Percentiles rank a stretch among this genome's conserved stretches.
Evolutionary conservation across 176 grass and related monocot species (phyloP).

Genomic region (Hyparrhenia diplandra): DNA sequence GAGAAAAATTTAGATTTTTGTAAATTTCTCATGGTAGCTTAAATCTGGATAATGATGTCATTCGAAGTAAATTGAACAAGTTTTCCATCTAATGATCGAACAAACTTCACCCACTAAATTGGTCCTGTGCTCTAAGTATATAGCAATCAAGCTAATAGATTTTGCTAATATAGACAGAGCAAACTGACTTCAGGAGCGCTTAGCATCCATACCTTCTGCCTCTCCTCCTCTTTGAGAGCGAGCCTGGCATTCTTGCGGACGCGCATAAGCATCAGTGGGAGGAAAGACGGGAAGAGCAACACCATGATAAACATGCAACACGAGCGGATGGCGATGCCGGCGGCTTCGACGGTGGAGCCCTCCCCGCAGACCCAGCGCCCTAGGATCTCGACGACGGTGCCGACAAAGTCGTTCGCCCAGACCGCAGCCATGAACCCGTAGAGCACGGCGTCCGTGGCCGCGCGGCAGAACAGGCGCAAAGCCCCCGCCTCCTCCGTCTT

Average conservation of each 20-base stretch:
- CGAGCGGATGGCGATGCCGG: neutral
- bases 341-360: neutral
- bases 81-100: neutral
- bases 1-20: neutral
- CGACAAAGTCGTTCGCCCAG: neutral
- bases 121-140: neutral
- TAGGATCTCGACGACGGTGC: neutral
- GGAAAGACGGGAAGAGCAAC: neutral
- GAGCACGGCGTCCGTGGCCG: neutral
- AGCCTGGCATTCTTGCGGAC: neutral
- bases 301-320: neutral
- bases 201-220: neutral
- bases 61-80: neutral
- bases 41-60: neutral
- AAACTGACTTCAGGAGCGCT: neutral
- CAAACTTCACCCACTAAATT: neutral
- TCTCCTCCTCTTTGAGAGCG: neutral
- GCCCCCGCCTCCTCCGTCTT: neutral
- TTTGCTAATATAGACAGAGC: neutral
- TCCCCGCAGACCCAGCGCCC: neutral
- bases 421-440: neutral
- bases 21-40: neutral
- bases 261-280: neutral
- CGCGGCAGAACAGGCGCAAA: neutral
- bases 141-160: neutral